Conservation (phyloP, 108 stramenopile genomes). For the Cyclotella baltica region DNA sequence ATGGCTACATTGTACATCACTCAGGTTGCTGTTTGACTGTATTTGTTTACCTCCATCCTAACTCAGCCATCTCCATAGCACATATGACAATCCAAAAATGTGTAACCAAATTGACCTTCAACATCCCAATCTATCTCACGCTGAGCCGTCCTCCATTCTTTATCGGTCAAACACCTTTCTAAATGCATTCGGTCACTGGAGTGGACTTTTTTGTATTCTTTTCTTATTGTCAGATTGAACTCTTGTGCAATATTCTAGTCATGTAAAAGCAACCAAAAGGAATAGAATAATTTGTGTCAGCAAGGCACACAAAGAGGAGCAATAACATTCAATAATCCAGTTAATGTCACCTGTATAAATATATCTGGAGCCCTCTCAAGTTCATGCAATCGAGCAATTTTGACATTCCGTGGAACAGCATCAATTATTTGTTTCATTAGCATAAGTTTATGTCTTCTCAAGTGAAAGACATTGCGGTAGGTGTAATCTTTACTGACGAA, state of each 20-base stretch:
- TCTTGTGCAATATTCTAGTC: constrained; percentile 13
- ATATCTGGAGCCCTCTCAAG: constrained; percentile 35
- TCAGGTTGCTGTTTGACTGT: too few relatives aligned
- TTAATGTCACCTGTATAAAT: constrained; percentile 33
- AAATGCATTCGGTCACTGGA: constrained; percentile 20
- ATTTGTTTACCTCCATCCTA: too few relatives aligned
- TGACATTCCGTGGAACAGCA: constrained; percentile 34
- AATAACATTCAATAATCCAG: background rate
- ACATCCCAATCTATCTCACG: constrained; percentile 40
- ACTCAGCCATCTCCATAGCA: constrained; percentile 21
- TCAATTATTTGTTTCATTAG: constrained; percentile 48
- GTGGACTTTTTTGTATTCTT: constrained; percentile 2
- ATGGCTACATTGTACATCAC: too few relatives aligned
- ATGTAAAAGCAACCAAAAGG: background rate
- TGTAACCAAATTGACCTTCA: constrained; percentile 35
- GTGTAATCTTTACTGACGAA: constrained; percentile 35
- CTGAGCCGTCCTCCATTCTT: constrained; percentile 44
- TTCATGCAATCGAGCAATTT: constrained; percentile 41
- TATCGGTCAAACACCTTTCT: constrained; percentile 19
- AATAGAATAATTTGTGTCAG: background rate
- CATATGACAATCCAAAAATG: constrained; percentile 32
- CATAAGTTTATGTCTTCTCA: constrained; percentile 41
- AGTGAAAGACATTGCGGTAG: constrained; percentile 43
- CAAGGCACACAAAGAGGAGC: background rate
- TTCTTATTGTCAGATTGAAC: constrained; percentile 12